Evolutionary conservation across 1,284 basidiomycete genomes (phyloP), one percentile per base, ranked within the genome.

Genomic region (Cronartium quercuum): DNA sequence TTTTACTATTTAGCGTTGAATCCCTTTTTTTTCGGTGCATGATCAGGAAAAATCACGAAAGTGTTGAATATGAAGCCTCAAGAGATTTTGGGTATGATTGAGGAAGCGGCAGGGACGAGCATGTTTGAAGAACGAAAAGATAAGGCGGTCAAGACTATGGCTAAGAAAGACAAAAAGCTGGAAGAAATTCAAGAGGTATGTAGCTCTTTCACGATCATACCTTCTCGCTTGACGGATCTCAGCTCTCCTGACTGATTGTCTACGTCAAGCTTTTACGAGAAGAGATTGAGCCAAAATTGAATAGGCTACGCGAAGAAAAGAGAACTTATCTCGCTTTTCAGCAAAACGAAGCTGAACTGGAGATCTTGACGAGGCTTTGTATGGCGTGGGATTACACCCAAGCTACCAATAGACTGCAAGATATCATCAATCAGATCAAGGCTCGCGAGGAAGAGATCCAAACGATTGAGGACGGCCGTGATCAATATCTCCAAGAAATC

Each of bases 101-200:
- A 98, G 82, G 96, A 99, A 82, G 96, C 96, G 0, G 92, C 95
- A 0, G 96, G 96, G 1, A 99, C 96, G 64, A 89, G 94, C 47
- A 98, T 98, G 95, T 99, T 98, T 80, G 96, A 99, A 82, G 95
- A 98, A 77, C 88, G 92, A 42, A 99, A 98, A 82, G 94, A 97
- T 80, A 98, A 97, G 82, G 95, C 96, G 7, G 88, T 90, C 81
- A 94, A 92, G 83, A 97, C 93, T 0, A 99, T 99, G 89, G 86
- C 87, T 38, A 98, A 97, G 85, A 98, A 98, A 84, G 93, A 98
- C 79, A 97, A 94, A 83, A 91, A 91, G 79, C 91, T 98, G 29
- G 89, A 92, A 77, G 94, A 98, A 82, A 90, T 98, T 80, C 88
- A 86, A 24, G 85, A 87, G 1, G 83, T 84, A 29, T 40, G 60